phyloP scores from a whole-genome alignment of 176 grass and related monocot genomes.

The Lolium multiflorum region DNA sequence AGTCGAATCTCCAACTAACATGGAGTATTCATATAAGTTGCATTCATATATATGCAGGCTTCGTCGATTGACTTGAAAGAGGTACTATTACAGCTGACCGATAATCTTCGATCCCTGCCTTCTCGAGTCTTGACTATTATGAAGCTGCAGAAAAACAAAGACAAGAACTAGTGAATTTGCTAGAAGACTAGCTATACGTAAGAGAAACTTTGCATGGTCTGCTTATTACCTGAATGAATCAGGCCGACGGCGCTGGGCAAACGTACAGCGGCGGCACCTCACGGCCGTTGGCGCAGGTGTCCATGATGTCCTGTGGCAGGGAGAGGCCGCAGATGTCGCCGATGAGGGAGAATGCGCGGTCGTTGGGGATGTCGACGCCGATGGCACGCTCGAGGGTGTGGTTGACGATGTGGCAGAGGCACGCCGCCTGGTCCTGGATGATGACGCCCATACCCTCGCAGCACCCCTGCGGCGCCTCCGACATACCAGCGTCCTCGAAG shows the following conservation, averaged over 20 bases:
- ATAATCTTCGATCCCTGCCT: not conserved
- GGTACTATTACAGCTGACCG: not conserved
- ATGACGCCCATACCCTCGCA: slow-evolving; percentile 37
- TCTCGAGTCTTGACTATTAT: not conserved
- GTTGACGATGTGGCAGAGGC: slow-evolving; percentile 49
- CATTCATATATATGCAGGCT: not conserved
- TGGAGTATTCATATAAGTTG: not conserved
- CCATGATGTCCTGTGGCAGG: slow-evolving; percentile 36
- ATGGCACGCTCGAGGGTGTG: slow-evolving; percentile 49
- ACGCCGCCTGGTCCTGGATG: slow-evolving; percentile 18
- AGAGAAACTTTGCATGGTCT: not conserved
- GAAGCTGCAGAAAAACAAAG: not conserved
- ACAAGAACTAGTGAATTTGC: not conserved
- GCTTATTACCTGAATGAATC: not conserved
- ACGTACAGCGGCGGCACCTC: slow-evolving; percentile 28
- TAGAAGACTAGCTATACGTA: not conserved
- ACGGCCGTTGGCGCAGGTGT: not conserved
- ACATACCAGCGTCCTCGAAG: slow-evolving; percentile 28
- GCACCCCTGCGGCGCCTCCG: slow-evolving; percentile 40
- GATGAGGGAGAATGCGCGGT: slow-evolving; percentile 27
- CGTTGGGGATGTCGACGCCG: slow-evolving; percentile 44
- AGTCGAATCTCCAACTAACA: not conserved
- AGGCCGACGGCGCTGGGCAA: slow-evolving; percentile 37
- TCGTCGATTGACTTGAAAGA: not conserved
- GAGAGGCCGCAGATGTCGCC: slow-evolving; percentile 24